phyloP scores from a whole-genome alignment of 768 basidiomycete genomes.

The Amanita brunnescens region DNA sequence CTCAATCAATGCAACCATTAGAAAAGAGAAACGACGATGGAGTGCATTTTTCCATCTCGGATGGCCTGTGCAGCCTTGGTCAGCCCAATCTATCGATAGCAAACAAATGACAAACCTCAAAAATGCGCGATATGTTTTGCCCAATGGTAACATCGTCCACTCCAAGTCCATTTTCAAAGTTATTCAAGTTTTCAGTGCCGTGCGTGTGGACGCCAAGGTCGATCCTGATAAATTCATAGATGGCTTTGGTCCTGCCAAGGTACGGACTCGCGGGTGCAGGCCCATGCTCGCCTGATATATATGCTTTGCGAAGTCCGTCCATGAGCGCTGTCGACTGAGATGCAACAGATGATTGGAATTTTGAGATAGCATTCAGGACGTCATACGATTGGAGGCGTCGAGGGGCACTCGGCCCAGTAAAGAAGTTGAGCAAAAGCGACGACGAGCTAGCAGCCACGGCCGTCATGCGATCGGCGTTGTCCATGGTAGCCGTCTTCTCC shows the following conservation, averaged over 20 bases:
- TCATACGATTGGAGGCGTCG: conserved; percentile 13
- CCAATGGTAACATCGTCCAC: conserved; percentile 55
- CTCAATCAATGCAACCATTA: conserved; percentile 12
- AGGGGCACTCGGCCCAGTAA: conserved; percentile 32
- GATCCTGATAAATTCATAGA: conserved; percentile 67
- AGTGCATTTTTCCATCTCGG: conserved; percentile 60
- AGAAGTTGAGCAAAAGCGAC: conserved; percentile 36
- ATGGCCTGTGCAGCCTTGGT: conserved; percentile 34
- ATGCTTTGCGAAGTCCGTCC: conserved; percentile 41
- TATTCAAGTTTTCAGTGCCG: conserved; percentile 55
- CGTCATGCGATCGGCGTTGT: conserved; percentile 58
- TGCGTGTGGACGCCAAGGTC: conserved; percentile 66
- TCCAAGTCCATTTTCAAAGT: conserved; percentile 35
- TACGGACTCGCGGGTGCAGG: conserved; percentile 53
- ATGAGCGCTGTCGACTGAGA: conserved; percentile 36
- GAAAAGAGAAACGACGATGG: conserved; percentile 48
- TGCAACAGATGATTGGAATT: conserved; percentile 46
- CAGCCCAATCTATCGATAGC: conserved; percentile 1
- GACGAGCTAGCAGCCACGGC: conserved; percentile 50
- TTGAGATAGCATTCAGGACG: conserved; percentile 27
- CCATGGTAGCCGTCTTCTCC: conserved; percentile 63
- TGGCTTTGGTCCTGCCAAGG: conserved; percentile 49
- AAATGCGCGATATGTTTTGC: conserved; percentile 63
- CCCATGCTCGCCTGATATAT: conserved; percentile 49
- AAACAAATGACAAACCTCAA: conserved; percentile 39